Evolutionary conservation across 768 basidiomycete genomes (phyloP).

Genomic region (Tremella yokohamensis): DNA sequence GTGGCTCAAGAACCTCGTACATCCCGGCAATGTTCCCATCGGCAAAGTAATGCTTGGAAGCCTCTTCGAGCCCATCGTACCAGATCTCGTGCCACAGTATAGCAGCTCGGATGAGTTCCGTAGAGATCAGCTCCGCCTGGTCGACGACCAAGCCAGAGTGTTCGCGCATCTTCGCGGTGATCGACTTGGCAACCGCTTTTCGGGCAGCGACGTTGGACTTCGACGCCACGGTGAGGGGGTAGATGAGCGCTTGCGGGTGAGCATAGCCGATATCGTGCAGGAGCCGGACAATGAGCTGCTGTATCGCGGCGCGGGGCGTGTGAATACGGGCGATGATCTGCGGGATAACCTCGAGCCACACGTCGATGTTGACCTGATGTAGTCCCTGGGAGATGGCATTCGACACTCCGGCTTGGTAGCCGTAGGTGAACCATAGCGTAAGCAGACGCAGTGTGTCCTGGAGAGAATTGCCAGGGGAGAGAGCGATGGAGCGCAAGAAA

Average conservation of each 20-base stretch:
- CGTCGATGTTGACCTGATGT: slow-evolving; percentile 85
- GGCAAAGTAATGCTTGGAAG: slow-evolving; percentile 90
- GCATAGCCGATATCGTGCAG: slow-evolving; percentile 89
- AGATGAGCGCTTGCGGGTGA: slow-evolving; percentile 95
- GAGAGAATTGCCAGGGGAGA: slow-evolving; percentile 82
- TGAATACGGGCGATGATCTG: slow-evolving; percentile 98
- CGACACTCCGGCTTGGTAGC: slow-evolving; percentile 81
- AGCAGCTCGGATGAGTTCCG: slow-evolving; percentile 92
- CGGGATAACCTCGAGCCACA: slow-evolving; percentile 97
- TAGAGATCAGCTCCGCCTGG: slow-evolving; percentile 79
- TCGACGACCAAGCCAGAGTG: slow-evolving; percentile 82
- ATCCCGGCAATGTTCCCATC: slow-evolving; percentile 96
- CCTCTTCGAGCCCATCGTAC: slow-evolving; percentile 98
- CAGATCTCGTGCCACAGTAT: slow-evolving; percentile 98
- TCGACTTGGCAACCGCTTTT: slow-evolving; percentile 72
- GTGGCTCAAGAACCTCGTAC: slow-evolving; percentile 85
- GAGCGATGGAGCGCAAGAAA: slow-evolving; percentile 90
- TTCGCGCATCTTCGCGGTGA: slow-evolving; percentile 90
- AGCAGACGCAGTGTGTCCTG: slow-evolving; percentile 90
- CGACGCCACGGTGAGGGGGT: slow-evolving; percentile 86
- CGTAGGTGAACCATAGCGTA: slow-evolving; percentile 98
- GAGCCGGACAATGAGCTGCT: slow-evolving; percentile 80
- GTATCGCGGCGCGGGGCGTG: slow-evolving; percentile 80
- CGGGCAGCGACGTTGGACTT: slow-evolving; percentile 85
- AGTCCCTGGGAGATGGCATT: slow-evolving; percentile 84